phyloP scores from a whole-genome alignment of 805 yeast genomes.

The Candida vaughaniae region DNA sequence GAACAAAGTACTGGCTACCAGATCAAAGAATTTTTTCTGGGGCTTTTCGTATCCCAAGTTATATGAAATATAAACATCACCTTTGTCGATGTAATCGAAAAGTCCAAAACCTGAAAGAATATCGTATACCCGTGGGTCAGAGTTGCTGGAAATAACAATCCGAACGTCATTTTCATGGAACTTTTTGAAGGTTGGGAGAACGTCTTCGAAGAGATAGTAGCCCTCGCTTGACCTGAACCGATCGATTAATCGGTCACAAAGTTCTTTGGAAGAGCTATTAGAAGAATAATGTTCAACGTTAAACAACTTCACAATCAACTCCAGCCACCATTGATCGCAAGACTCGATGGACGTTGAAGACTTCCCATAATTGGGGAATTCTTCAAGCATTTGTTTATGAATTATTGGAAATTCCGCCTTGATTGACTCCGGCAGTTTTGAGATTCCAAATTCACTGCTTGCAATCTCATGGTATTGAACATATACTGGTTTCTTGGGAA shows the following conservation, averaged over 20 bases:
- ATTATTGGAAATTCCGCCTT: slow-evolving; percentile 25
- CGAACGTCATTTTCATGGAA: slow-evolving; percentile 30
- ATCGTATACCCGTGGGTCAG: slow-evolving; percentile 53
- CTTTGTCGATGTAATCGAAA: slow-evolving; percentile 34
- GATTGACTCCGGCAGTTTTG: slow-evolving; percentile 24
- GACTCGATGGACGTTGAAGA: slow-evolving; percentile 16
- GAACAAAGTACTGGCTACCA: slow-evolving; percentile 5
- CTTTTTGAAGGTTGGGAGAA: slow-evolving; percentile 41
- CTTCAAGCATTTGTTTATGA: slow-evolving; percentile 32
- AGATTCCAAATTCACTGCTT: slow-evolving; percentile 39
- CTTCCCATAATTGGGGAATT: slow-evolving; percentile 67
- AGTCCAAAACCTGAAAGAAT: slow-evolving; percentile 50
- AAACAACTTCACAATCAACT: slow-evolving; percentile 46
- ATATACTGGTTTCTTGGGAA: slow-evolving; percentile 53
- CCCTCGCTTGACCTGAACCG: slow-evolving; percentile 53
- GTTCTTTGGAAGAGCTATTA: slow-evolving; percentile 24
- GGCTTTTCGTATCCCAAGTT: slow-evolving; percentile 59
- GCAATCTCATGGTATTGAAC: slow-evolving; percentile 55
- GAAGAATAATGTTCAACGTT: slow-evolving; percentile 23
- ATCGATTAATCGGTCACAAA: slow-evolving; percentile 45
- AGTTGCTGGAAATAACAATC: slow-evolving; percentile 55
- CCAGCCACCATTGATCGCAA: slow-evolving; percentile 57
- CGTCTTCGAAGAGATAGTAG: slow-evolving; percentile 55
- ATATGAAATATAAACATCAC: slow-evolving; percentile 52
- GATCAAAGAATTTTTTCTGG: slow-evolving; percentile 43